Percentiles rank a stretch among this genome's conserved stretches.
Conservation (phyloP, 768 basidiomycete genomes). For the Leccinum variicolor region DNA sequence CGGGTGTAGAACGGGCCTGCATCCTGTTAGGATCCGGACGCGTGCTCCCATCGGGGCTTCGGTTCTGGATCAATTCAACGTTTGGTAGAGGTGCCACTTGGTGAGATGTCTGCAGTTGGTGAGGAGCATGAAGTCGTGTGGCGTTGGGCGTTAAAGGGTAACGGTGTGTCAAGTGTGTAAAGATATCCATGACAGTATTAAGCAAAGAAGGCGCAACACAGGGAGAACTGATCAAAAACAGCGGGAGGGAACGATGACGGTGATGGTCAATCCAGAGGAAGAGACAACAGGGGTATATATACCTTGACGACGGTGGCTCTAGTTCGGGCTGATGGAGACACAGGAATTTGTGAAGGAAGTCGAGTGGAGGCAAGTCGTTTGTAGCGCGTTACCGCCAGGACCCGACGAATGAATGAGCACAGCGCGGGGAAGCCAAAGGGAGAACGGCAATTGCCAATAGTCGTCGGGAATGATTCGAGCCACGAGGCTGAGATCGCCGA, state of each 20-base stretch:
- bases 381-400: constrained; percentile 6
- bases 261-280: not conserved
- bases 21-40: not conserved
- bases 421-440: constrained; percentile 3
- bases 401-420: constrained; percentile 6
- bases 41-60: not conserved
- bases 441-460: not conserved
- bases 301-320: constrained; percentile 9
- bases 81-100: not conserved
- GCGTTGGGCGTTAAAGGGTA: constrained; percentile 10
- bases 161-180: constrained; percentile 10
- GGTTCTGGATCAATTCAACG: constrained; percentile 1
- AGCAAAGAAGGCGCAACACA: not conserved
- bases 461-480: not conserved
- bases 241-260: not conserved
- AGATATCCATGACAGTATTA: constrained; percentile 16
- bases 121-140: not conserved
- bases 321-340: not conserved
- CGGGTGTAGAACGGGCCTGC: not conserved
- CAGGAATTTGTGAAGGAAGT: not conserved
- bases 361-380: not conserved
- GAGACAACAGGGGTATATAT: constrained; percentile 2
- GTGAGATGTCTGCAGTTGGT: not conserved
- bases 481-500: constrained; percentile 15
- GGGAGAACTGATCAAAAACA: not conserved